These are phyloP conservation scores for Recurvomyces mirabilis DNA, from an alignment of 495 filamentous ascomycete species.

Conservation along the genomic window DNA sequence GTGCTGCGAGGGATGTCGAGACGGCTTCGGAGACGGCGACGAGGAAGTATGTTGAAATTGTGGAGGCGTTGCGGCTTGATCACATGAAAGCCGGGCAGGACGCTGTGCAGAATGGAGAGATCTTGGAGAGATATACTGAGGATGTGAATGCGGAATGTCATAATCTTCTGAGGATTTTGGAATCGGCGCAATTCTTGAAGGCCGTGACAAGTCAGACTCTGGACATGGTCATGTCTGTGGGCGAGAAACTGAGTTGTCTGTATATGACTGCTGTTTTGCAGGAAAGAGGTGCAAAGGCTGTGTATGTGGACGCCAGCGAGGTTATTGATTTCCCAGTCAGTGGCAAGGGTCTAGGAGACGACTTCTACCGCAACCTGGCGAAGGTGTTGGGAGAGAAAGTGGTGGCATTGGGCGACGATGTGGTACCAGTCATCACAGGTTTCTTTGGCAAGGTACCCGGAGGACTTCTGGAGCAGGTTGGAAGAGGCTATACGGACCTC, in stretches of 20 bases:
- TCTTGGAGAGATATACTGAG: conserved; percentile 45
- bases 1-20: conserved; percentile 55
- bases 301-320: conserved; percentile 78
- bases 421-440: conserved; percentile 33
- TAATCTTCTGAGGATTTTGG: conserved; percentile 46
- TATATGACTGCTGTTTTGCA: conserved; percentile 74
- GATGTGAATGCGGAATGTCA: conserved; percentile 65
- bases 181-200: conserved; percentile 43
- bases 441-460: conserved; percentile 42
- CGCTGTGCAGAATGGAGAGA: conserved; percentile 42
- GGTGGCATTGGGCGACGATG: conserved; percentile 46
- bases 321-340: conserved; percentile 49
- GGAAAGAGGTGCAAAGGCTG: conserved; percentile 65
- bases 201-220: conserved; percentile 63
- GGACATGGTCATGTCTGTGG: conserved; percentile 82
- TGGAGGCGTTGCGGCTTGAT: conserved; percentile 62
- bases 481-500: conserved; percentile 43
- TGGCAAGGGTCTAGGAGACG: conserved; percentile 52
- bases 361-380: conserved; percentile 70
- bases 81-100: conserved; percentile 54
- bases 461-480: conserved; percentile 37
- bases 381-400: conserved; percentile 55
- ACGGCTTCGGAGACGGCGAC: conserved; percentile 50
- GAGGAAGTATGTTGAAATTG: conserved; percentile 54
- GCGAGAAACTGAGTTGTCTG: conserved; percentile 84